Evolutionary conservation across 2,329 filamentous ascomycete genomes (phyloP).

Genomic region (Periconia sp.): DNA sequence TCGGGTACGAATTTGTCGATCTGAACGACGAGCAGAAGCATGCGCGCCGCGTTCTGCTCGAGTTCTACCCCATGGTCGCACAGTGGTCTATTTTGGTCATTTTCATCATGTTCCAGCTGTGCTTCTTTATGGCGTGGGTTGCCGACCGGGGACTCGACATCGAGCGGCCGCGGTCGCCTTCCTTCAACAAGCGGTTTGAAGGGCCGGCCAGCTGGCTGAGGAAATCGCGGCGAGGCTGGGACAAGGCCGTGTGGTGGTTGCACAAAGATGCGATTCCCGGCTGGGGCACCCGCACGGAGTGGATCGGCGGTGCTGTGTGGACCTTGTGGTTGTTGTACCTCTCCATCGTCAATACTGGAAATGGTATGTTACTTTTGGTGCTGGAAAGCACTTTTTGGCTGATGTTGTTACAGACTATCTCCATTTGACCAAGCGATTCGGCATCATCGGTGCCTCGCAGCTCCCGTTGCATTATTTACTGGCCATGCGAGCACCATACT

Average conservation of each 20-base stretch:
- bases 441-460: constrained; percentile 61
- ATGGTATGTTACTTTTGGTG: constrained; percentile 48
- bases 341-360: constrained; percentile 53
- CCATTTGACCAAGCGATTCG: constrained; percentile 64
- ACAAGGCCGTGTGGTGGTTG: constrained; percentile 47
- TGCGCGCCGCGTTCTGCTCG: constrained; percentile 55
- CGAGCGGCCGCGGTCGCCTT: constrained; percentile 46
- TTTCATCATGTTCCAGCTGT: constrained; percentile 46
- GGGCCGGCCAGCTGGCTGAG: constrained; percentile 26
- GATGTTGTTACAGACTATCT: constrained; percentile 55
- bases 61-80: constrained; percentile 57
- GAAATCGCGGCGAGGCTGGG: constrained; percentile 24
- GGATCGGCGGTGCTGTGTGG: constrained; percentile 53
- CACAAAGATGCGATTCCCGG: constrained; percentile 46
- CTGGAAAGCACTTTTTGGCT: constrained; percentile 1
- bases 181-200: constrained; percentile 37
- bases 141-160: constrained; percentile 26
- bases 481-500: constrained; percentile 53
- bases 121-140: constrained; percentile 40
- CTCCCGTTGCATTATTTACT: constrained; percentile 61
- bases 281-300: constrained; percentile 56
- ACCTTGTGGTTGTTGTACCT: constrained; percentile 55
- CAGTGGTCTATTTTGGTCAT: constrained; percentile 56
- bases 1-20: constrained; percentile 55
- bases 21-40: constrained; percentile 53